These are phyloP conservation scores for Trichoderma harzianum DNA, from an alignment of 2,329 filamentous ascomycete species.

Conservation along the genomic window DNA sequence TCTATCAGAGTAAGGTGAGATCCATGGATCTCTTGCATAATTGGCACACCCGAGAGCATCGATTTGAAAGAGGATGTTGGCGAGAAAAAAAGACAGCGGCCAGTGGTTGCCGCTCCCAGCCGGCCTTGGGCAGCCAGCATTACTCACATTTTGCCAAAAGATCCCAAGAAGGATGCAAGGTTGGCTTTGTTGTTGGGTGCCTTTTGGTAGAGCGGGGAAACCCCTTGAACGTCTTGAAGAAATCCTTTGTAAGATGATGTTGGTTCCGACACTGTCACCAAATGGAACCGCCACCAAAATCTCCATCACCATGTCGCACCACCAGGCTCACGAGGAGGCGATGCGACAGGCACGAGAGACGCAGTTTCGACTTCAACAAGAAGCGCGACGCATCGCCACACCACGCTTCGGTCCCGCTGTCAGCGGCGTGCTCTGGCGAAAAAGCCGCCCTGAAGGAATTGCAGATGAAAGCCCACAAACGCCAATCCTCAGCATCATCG, in stretches of 20 bases:
- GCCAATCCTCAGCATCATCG: background rate
- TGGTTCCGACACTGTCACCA: background rate
- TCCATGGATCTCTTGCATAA: background rate
- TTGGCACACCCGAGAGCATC: background rate
- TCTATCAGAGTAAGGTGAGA: background rate
- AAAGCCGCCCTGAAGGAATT: background rate
- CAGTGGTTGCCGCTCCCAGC: background rate
- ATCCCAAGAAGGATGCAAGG: background rate
- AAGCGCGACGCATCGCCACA: background rate
- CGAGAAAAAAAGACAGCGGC: background rate
- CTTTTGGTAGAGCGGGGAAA: background rate
- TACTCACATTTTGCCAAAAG: background rate
- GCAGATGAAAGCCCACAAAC: background rate
- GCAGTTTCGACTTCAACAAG: background rate
- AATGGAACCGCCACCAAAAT: background rate
- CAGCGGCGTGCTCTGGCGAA: background rate
- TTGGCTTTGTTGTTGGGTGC: background rate
- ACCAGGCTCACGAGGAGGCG: background rate
- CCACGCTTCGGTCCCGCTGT: background rate
- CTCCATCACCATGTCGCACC: background rate
- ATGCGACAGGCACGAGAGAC: background rate
- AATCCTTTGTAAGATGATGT: background rate
- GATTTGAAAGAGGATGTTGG: background rate
- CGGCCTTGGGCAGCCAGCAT: no score
- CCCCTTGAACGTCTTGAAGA: background rate